Conservation (phyloP, 352 stramenopile species). For the Globisporangium cystogenes region DNA sequence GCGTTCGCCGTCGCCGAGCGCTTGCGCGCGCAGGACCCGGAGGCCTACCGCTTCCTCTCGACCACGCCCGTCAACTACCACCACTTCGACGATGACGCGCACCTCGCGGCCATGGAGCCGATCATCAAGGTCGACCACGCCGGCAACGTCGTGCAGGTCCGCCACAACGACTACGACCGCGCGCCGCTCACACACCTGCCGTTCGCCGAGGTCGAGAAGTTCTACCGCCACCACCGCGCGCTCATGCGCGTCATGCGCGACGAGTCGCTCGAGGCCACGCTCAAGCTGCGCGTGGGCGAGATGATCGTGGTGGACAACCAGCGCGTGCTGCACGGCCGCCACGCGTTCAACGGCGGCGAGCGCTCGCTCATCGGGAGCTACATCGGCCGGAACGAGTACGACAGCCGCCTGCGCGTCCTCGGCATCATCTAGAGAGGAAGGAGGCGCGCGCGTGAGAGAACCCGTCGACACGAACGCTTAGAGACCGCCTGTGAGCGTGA, state of each 20-base stretch:
- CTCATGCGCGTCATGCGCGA: conserved; percentile 64
- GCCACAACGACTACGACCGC: conserved; percentile 88
- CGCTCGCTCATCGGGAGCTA: conserved; percentile 85
- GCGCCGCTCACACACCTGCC: conserved; percentile 72
- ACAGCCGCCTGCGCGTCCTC: conserved; percentile 75
- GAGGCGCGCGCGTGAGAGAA: neutral
- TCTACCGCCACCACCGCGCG: conserved; percentile 72
- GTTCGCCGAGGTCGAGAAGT: conserved; percentile 62
- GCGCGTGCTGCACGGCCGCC: conserved; percentile 76
- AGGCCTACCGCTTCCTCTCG: conserved; percentile 66
- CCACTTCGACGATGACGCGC: conserved; percentile 66
- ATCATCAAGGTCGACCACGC: conserved; percentile 72
- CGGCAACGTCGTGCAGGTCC: conserved; percentile 74
- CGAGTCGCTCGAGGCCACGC: conserved; percentile 50
- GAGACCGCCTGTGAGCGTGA: neutral
- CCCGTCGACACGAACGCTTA: neutral
- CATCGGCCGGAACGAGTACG: conserved; percentile 83
- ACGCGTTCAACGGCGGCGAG: conserved; percentile 72
- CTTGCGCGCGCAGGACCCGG: conserved; percentile 42
- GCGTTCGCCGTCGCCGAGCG: conserved; percentile 73
- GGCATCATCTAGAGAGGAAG: conserved; percentile 55
- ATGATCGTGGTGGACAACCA: conserved; percentile 38
- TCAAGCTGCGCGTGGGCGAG: conserved; percentile 2
- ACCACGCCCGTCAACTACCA: conserved; percentile 74
- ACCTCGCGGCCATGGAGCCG: conserved; percentile 74